Conservation (phyloP, 1,284 basidiomycete genomes). For the Garcileccinum viscosum region DNA sequence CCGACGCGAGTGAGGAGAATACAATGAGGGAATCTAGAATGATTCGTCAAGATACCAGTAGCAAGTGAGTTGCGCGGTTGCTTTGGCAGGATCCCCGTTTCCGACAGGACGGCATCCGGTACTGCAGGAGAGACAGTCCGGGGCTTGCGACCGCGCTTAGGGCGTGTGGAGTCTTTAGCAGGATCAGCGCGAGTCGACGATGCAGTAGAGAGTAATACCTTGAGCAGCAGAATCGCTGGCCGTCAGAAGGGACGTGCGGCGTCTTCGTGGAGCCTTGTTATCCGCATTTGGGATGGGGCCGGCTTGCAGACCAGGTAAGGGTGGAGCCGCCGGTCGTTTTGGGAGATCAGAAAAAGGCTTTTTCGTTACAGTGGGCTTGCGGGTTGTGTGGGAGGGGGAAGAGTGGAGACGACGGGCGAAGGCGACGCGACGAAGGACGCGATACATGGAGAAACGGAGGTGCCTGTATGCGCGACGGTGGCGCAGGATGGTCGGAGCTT, state of each 20-base stretch:
- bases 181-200: conserved; percentile 5
- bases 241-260: conserved; percentile 1
- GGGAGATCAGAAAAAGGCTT: conserved; percentile 68
- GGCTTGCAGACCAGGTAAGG: not conserved
- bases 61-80: conserved; percentile 65
- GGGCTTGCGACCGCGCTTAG: conserved; percentile 31
- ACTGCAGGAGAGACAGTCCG: not conserved
- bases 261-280: conserved; percentile 7
- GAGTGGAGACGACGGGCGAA: conserved; percentile 20
- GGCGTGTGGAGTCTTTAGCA: conserved; percentile 7
- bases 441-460: conserved; percentile 17
- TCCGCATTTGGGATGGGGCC: not conserved
- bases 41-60: conserved; percentile 72
- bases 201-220: conserved; percentile 7
- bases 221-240: conserved; percentile 8
- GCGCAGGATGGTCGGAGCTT: conserved; percentile 46
- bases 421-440: conserved; percentile 25
- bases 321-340: conserved; percentile 33
- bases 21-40: conserved; percentile 83
- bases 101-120: not conserved
- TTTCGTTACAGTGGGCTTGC: conserved; percentile 44
- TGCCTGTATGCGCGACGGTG: conserved; percentile 39
- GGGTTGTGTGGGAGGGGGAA: not conserved
- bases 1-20: conserved; percentile 90
- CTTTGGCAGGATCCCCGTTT: conserved; percentile 11